phyloP scores from a whole-genome alignment of 2,329 filamentous ascomycete genomes.

The Daldinia sp. region DNA sequence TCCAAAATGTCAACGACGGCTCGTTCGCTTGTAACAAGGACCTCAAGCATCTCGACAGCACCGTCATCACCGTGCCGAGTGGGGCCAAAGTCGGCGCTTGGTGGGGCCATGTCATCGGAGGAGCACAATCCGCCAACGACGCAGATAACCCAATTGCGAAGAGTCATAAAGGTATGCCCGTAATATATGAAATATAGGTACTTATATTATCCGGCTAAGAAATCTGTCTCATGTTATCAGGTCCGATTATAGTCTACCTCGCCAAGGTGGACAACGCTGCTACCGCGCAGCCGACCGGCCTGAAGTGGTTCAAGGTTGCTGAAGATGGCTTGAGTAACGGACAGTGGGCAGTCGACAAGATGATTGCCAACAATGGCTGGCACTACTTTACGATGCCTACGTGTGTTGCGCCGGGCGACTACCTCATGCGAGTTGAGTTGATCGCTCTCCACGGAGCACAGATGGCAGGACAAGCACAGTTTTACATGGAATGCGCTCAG shows the following conservation, averaged over 20 bases:
- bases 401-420: slow-evolving; percentile 52
- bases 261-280: slow-evolving; percentile 58
- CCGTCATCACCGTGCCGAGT: slow-evolving; percentile 55
- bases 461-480: slow-evolving; percentile 48
- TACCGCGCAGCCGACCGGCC: slow-evolving; percentile 48
- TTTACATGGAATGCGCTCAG: slow-evolving; percentile 52
- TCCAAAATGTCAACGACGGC: slow-evolving; percentile 56
- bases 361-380: slow-evolving; percentile 56
- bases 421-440: slow-evolving; percentile 54
- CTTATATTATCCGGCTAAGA: not conserved
- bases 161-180: slow-evolving; percentile 54
- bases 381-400: slow-evolving; percentile 53
- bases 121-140: slow-evolving; percentile 54
- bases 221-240: slow-evolving; percentile 43
- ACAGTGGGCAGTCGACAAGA: slow-evolving; percentile 58
- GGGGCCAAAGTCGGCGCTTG: slow-evolving; percentile 58
- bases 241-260: slow-evolving; percentile 58
- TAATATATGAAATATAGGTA: not conserved
- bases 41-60: slow-evolving; percentile 48
- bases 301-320: slow-evolving; percentile 62
- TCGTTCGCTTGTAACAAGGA: slow-evolving; percentile 58
- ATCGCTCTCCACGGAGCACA: slow-evolving; percentile 52
- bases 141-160: slow-evolving; percentile 58
- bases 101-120: slow-evolving; percentile 61
- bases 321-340: slow-evolving; percentile 50